phyloP scores from a whole-genome alignment of 208 protist genomes.

The Trypanosoma cruzi region DNA sequence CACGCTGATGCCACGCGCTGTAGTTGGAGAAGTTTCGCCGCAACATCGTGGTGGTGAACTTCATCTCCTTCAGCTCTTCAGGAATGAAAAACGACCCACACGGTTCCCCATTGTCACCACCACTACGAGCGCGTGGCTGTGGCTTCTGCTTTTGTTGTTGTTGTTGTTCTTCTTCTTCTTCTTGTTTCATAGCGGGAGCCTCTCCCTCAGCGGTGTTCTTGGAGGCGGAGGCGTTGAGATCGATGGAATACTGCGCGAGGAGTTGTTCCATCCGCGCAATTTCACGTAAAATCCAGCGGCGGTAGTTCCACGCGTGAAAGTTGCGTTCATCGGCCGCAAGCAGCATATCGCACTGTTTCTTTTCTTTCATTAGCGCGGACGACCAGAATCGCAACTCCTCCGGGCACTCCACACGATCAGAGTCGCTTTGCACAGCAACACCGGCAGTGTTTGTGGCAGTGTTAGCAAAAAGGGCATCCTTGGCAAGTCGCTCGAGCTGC shows the following conservation, averaged over 20 bases:
- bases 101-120: not conserved
- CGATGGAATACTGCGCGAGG: constrained; percentile 16
- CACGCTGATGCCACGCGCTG: constrained; percentile 96
- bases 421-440: not conserved
- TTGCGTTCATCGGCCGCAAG: constrained; percentile 88
- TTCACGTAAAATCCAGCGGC: constrained; percentile 55
- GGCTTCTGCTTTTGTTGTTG: not conserved
- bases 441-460: constrained; percentile 2
- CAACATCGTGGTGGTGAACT: constrained; percentile 88
- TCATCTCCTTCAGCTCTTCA: constrained; percentile 62
- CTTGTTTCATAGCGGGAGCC: not conserved
- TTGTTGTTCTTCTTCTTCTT: not conserved
- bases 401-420: not conserved
- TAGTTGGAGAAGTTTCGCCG: constrained; percentile 97
- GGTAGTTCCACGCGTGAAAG: constrained; percentile 92
- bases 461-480: constrained; percentile 18
- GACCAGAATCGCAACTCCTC: constrained; percentile 24
- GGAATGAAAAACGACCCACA: constrained; percentile 34
- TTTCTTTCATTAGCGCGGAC: constrained; percentile 53
- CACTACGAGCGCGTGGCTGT: not conserved
- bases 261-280: constrained; percentile 26
- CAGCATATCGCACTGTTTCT: constrained; percentile 66
- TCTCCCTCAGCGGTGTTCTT: not conserved
- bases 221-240: not conserved
- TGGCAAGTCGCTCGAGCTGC: constrained; percentile 39